Conservation (phyloP, 306 rosid species). For the Boehmeria nivea region DNA sequence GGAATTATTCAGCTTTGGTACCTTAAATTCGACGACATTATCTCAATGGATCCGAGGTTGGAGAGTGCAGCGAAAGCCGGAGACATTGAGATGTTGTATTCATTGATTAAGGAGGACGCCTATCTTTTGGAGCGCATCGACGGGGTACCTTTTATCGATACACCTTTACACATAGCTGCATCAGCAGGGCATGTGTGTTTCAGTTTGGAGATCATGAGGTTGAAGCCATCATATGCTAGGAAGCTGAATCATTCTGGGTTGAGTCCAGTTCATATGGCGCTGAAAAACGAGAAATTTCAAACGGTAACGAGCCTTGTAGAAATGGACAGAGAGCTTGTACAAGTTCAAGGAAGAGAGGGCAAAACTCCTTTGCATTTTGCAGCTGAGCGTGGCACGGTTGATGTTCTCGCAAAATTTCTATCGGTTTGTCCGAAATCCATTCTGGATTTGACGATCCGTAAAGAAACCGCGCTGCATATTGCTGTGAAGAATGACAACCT, state of each 20-base stretch:
- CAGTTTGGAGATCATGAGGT: no score
- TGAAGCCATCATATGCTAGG: no score
- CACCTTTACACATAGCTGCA: slow-evolving; percentile 39
- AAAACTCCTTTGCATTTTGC: slow-evolving; percentile 33
- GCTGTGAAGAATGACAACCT: slow-evolving; percentile 23
- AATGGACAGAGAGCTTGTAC: slow-evolving; percentile 27
- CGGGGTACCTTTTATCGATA: slow-evolving; percentile 25
- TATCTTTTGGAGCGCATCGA: slow-evolving; percentile 10
- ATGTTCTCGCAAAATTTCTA: slow-evolving; percentile 22
- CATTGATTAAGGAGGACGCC: slow-evolving; percentile 17
- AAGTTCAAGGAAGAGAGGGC: slow-evolving; percentile 43
- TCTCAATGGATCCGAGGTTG: background rate
- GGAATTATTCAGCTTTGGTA: background rate
- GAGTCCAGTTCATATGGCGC: no score
- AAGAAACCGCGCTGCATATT: slow-evolving; percentile 39
- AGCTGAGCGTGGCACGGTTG: slow-evolving; percentile 13
- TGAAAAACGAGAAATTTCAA: no score
- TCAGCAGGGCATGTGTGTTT: slow-evolving; percentile 17
- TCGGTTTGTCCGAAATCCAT: slow-evolving; percentile 28
- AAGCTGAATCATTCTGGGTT: no score
- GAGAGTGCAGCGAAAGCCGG: slow-evolving; percentile 7
- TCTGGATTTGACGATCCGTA: slow-evolving; percentile 21
- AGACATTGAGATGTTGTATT: slow-evolving; percentile 24
- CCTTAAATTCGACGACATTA: no score
- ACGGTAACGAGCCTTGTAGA: no score